Percentiles rank a stretch among this genome's conserved stretches.
These are phyloP conservation scores for Bipolaris bicolor DNA, from an alignment of 2,329 filamentous ascomycete genomes.

Conservation along the genomic window DNA sequence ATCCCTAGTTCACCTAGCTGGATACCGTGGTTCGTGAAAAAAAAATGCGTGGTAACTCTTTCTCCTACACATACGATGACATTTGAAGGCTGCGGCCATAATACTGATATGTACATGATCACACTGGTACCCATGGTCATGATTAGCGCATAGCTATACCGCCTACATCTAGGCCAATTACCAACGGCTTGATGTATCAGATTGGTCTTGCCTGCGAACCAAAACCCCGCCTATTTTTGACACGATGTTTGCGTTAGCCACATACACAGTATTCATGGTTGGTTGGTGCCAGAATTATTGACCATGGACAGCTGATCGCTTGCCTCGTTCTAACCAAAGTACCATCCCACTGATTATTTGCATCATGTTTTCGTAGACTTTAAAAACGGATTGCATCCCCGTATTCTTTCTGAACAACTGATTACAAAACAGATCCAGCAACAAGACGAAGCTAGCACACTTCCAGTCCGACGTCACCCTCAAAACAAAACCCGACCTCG, in stretches of 20 bases:
- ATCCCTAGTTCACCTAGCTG: background rate
- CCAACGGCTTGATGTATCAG: background rate
- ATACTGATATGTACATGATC: background rate
- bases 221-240: background rate
- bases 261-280: background rate
- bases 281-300: background rate
- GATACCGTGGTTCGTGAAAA: background rate
- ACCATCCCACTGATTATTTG: background rate
- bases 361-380: background rate
- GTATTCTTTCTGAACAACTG: background rate
- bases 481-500: too few species aligned
- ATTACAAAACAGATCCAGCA: too few species aligned
- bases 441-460: too few species aligned
- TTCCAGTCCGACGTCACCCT: too few species aligned
- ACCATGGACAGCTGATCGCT: background rate
- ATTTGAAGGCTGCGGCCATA: background rate
- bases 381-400: background rate
- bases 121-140: background rate
- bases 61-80: background rate
- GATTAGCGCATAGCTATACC: background rate
- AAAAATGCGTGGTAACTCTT: background rate
- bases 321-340: background rate
- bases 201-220: background rate
- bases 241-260: background rate
- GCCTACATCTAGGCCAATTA: background rate